phyloP scores from a whole-genome alignment of 164 flowering plant genomes.

The Stephania japonica region DNA sequence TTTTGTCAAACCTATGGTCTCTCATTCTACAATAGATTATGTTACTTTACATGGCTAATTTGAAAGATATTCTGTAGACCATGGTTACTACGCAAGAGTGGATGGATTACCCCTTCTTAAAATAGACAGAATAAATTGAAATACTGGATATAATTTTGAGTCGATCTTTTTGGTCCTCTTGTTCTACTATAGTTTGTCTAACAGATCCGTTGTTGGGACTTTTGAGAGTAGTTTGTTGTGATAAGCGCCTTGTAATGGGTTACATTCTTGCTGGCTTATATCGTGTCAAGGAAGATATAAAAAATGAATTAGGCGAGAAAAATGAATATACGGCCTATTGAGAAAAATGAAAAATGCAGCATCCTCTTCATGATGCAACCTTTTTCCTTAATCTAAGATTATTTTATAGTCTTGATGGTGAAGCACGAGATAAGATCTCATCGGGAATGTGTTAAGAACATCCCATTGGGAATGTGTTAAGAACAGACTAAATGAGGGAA shows the following conservation, averaged over 20 bases:
- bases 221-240: constrained; percentile 45
- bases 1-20: constrained; percentile 44
- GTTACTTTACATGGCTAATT: constrained; percentile 49
- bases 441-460: no score
- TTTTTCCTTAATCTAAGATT: constrained; percentile 81
- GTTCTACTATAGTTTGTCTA: constrained; percentile 34
- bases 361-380: constrained; percentile 80
- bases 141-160: constrained; percentile 44
- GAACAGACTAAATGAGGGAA: no score
- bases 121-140: constrained; percentile 46
- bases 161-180: constrained; percentile 68
- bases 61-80: constrained; percentile 50
- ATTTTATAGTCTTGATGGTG: constrained; percentile 65
- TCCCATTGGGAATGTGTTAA: no score
- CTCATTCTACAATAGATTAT: constrained; percentile 53
- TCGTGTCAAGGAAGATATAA: constrained; percentile 68
- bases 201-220: constrained; percentile 58
- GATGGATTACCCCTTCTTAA: constrained; percentile 57
- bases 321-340: constrained; percentile 57
- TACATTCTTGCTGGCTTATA: constrained; percentile 72
- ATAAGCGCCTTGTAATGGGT: constrained; percentile 72
- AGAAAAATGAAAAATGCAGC: constrained; percentile 44
- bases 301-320: constrained; percentile 51
- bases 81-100: constrained; percentile 90
- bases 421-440: constrained; percentile 46